Evolutionary conservation across 805 yeast species (phyloP), one percentile per base, ranked within the genome.

Genomic region (Teunomyces barrocoloradensis): DNA sequence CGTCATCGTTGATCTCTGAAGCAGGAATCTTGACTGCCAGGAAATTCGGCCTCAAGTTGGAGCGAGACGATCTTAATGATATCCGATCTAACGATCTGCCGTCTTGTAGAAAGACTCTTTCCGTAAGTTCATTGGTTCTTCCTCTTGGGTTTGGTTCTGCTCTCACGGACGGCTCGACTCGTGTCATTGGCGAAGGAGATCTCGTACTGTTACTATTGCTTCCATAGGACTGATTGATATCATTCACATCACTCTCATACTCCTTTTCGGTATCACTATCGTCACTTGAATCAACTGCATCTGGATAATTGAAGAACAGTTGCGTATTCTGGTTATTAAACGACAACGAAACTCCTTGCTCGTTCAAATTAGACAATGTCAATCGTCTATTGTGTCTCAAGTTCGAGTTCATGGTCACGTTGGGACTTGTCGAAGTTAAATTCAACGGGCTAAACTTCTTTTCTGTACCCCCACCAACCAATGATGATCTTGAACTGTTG

Each of bases 21-120:
- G 80, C 76, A 1, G 94, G 94, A 43, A 86, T 74, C 42, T 85
- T 82, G 37, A 81, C 84, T 2, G 92, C 85, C 30, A 87, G 80
- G 54, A 87, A 84, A 40, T 80, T 80, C 0, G 90, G 88, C 41
- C 80, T 73, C 34, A 73, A 63, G 47, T 71, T 69, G 12, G 73
- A 63, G 12, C 61, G 57, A 1, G 72, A 63, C 1, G 75, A 64
- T 39, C 67, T 59, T 6, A 63, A 47, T 1, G 76, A 69, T 5
- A 64, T 29, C 30, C 58, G 65, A 46, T 66, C 73, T 0, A 63
- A 46, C 9, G 61, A 47, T n/a, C 34, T 42, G 13, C 38, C 39
- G 15, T 33, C 44, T 13, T n/a, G 40, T 21, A 37, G 13, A 37
- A 37, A 37, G 9, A 23, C 40, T 13, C 40, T 21, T 20, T 37